A percentile compares a stretch with the other conserved stretches of the same genome.
Conservation (phyloP, 352 stramenopile species). For the Globisporangium cystogenes region DNA sequence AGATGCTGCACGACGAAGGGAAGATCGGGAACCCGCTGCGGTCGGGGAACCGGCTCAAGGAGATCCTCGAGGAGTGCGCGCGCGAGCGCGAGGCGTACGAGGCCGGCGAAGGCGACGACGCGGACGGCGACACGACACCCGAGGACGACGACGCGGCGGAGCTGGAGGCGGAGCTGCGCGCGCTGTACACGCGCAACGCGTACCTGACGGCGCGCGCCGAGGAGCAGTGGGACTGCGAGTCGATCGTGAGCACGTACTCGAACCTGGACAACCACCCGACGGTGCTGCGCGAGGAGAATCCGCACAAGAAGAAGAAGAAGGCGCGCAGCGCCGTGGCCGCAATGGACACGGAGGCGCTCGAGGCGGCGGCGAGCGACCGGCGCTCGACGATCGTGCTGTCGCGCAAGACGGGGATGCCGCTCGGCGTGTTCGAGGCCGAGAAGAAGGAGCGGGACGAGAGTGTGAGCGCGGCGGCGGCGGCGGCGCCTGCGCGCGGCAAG, state of each 20-base stretch:
- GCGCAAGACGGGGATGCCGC: conserved; percentile 93
- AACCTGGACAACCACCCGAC: conserved; percentile 98
- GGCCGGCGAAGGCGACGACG: conserved; percentile 36
- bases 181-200: conserved; percentile 51
- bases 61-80: conserved; percentile 75
- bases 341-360: conserved; percentile 15
- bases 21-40: conserved; percentile 74
- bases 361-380: conserved; percentile 2
- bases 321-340: conserved; percentile 37
- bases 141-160: conserved; percentile 22
- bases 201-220: conserved; percentile 58
- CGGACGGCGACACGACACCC: conserved; percentile 15
- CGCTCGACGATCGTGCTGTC: conserved; percentile 87
- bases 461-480: conserved; percentile 6
- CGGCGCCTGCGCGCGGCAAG: conserved; percentile 29
- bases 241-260: conserved; percentile 97
- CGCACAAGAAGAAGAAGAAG: conserved; percentile 76
- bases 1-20: conserved; percentile 68
- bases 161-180: conserved; percentile 22
- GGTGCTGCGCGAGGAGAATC: conserved; percentile 71
- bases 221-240: conserved; percentile 96
- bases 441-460: conserved; percentile 9
- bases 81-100: conserved; percentile 58
- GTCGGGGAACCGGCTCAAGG: conserved; percentile 53
- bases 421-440: conserved; percentile 84